Evolutionary conservation across 805 yeast species (phyloP).

Genomic region (Yarrowia porcina): DNA sequence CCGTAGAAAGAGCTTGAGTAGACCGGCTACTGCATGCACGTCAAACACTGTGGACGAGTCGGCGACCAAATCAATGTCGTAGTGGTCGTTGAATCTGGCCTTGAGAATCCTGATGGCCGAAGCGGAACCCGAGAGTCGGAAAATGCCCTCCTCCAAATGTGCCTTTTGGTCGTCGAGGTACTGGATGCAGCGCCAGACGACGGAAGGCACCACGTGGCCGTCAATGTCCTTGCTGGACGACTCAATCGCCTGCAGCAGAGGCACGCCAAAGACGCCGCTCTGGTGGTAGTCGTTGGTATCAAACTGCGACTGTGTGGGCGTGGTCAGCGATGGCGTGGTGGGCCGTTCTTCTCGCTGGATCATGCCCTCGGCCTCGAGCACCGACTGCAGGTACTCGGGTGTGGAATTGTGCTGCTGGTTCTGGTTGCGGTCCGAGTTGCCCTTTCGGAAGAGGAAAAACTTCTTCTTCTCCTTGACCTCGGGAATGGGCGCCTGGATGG

Average conservation of each 20-base stretch:
- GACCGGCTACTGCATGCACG: constrained; percentile 82
- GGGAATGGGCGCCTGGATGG: background rate
- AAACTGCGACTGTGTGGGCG: constrained; percentile 7
- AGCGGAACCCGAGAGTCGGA: constrained; percentile 86
- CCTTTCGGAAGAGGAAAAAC: constrained; percentile 22
- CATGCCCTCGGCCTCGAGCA: constrained; percentile 16
- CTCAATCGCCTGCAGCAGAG: constrained; percentile 50
- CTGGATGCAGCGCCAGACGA: constrained; percentile 70
- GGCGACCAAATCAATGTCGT: constrained; percentile 63
- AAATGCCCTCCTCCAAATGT: constrained; percentile 83
- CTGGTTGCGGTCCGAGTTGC: constrained; percentile 10
- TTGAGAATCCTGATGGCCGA: constrained; percentile 66
- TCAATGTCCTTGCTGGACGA: constrained; percentile 50
- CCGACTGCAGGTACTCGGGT: constrained; percentile 18
- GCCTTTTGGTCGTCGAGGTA: constrained; percentile 66
- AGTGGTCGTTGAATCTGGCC: constrained; percentile 60
- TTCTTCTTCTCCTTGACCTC: constrained; percentile 22
- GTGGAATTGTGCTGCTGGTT: constrained; percentile 1
- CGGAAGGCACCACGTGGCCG: constrained; percentile 60
- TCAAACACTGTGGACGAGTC: constrained; percentile 44
- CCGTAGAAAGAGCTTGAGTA: constrained; percentile 76
- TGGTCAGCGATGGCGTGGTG: background rate
- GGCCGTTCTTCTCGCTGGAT: constrained; percentile 12
- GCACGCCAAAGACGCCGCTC: constrained; percentile 57
- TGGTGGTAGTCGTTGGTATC: background rate